Evolutionary conservation across 495 filamentous ascomycete species (phyloP).

Genomic region (Penicillium cinerascens): DNA sequence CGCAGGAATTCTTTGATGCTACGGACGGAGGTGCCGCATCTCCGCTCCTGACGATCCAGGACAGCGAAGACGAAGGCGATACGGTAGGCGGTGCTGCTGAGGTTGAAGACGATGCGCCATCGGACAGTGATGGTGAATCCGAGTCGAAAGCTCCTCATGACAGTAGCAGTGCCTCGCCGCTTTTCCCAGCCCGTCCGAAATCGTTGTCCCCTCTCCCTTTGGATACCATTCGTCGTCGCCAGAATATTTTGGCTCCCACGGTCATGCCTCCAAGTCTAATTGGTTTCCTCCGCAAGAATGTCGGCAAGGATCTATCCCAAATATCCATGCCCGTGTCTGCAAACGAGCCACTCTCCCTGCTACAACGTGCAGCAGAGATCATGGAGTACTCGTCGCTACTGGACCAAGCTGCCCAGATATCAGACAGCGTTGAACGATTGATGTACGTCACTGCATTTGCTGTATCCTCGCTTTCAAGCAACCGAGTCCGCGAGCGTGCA

Average conservation of each 20-base stretch:
- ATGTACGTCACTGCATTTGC: slow-evolving; percentile 89
- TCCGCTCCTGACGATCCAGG: slow-evolving; percentile 70
- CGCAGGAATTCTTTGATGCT: slow-evolving; percentile 94
- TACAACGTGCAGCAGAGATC: slow-evolving; percentile 85
- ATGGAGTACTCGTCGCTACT: slow-evolving; percentile 85
- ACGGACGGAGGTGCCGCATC: slow-evolving; percentile 64
- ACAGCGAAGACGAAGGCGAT: slow-evolving; percentile 51
- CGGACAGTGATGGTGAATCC: slow-evolving; percentile 55
- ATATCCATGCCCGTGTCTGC: slow-evolving; percentile 96
- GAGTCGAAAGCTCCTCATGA: slow-evolving; percentile 35
- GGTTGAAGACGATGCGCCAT: slow-evolving; percentile 38
- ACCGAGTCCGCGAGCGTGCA: slow-evolving; percentile 79
- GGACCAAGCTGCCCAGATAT: slow-evolving; percentile 62
- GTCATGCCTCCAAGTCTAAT: slow-evolving; percentile 85
- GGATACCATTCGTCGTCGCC: slow-evolving; percentile 60
- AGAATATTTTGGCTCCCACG: slow-evolving; percentile 65
- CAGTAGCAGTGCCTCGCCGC: slow-evolving; percentile 42
- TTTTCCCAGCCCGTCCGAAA: slow-evolving; percentile 73
- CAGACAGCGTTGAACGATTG: slow-evolving; percentile 62
- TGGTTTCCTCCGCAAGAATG: slow-evolving; percentile 92
- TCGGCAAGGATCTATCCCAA: slow-evolving; percentile 92
- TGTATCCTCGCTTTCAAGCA: slow-evolving; percentile 73
- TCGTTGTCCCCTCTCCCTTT: slow-evolving; percentile 76
- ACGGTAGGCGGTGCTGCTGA: slow-evolving; percentile 25
- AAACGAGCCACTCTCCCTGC: slow-evolving; percentile 85